These are phyloP conservation scores for Auricularia sp. DNA, from an alignment of 768 basidiomycete genomes.

Conservation along the genomic window DNA sequence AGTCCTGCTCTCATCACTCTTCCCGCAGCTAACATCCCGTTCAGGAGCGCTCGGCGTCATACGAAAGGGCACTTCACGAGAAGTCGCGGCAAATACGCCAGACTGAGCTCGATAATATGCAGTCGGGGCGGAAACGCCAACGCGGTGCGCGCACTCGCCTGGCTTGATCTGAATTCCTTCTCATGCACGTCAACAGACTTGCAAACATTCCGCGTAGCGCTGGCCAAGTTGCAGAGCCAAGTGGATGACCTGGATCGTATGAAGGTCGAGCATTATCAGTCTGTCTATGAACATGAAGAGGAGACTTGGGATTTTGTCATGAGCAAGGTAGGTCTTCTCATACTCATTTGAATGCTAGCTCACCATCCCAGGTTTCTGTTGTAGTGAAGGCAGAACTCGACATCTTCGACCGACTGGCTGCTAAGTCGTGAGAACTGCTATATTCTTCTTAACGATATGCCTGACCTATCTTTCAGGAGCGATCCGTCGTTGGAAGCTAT, in stretches of 20 bases:
- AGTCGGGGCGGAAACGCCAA: constrained; percentile 50
- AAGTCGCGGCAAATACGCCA: constrained; percentile 78
- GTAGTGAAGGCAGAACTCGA: constrained; percentile 87
- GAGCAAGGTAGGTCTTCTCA: constrained; percentile 46
- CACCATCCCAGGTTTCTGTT: constrained; percentile 48
- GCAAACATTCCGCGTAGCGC: constrained; percentile 77
- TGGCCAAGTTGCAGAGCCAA: constrained; percentile 72
- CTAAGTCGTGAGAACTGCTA: constrained; percentile 53
- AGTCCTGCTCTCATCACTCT: constrained; percentile 14
- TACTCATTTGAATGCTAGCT: not conserved
- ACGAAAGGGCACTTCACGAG: constrained; percentile 73
- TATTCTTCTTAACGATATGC: not conserved
- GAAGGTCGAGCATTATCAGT: constrained; percentile 76
- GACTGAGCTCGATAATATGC: constrained; percentile 79
- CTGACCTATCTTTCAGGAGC: constrained; percentile 25
- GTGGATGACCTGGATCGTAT: constrained; percentile 86
- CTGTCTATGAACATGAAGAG: constrained; percentile 87
- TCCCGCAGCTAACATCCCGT: not conserved
- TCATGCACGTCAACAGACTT: constrained; percentile 47
- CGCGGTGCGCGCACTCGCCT: constrained; percentile 48
- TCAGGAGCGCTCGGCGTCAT: constrained; percentile 75
- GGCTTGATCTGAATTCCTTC: not conserved
- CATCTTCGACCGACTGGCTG: constrained; percentile 77
- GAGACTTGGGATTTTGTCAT: constrained; percentile 93
- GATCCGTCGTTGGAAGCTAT: constrained; percentile 88